Evolutionary conservation across 352 stramenopile genomes (phyloP), one percentile per base, ranked within the genome.

Genomic region (Blastocystis sp.): DNA sequence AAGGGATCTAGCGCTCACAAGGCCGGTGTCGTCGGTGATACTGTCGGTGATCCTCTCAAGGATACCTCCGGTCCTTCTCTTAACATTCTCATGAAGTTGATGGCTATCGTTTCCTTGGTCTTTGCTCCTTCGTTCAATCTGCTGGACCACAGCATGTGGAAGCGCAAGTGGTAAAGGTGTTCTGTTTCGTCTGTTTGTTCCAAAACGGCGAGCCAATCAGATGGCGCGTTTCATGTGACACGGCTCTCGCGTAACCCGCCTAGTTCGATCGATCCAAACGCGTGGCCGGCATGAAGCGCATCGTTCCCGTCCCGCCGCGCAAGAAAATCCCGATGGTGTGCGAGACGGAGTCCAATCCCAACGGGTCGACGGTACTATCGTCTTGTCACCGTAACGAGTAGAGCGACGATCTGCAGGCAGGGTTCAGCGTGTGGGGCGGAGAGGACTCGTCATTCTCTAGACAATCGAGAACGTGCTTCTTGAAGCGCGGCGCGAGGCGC

Each of bases 61-160:
- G 97, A 99, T 93, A 99, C 97, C 39, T 98, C 96, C n/a, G 97
- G 97, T 90, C 97, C 97, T 61, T 96, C 97, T 70, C 93, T 99
- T 69, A 99, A 99, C 94, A 99, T 99, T 93, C 92, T 99, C 77
- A 99, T 99, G 96, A 99, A 99, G 94, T 92, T 99, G 60, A 99
- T 98, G 96, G 96, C 97, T 88, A 98, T 99, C 88, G 96, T 99
- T 90, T 98, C 96, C 91, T 93, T 99, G 66, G 97, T 99, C 29
- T 98, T 99, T 91, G 97, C 97, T 60, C 96, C 98, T 91, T 98
- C 98, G 91, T 99, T 99, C 93, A 97, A 35, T 41, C 21, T 37
- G 37, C 55, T 63, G 4, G 29, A 29, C n/a, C 35, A 69, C 50
- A 63, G 39, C 29, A 31, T 37, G 21, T 71, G 41, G 31, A 35